Conservation (phyloP, 345 rosid genomes). For the Populus deltoides region DNA sequence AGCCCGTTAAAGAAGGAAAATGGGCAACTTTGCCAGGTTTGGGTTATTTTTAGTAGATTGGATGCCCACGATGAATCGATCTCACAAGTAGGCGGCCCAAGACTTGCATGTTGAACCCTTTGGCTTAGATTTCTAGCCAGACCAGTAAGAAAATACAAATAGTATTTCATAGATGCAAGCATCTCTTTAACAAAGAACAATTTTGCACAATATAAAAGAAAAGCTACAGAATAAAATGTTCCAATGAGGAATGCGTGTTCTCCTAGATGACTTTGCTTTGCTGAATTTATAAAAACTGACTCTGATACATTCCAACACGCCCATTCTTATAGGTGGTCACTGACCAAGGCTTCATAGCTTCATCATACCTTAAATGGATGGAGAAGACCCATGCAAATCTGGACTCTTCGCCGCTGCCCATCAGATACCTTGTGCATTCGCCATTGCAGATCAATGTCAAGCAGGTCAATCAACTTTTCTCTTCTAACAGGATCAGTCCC, state of each 20-base stretch:
- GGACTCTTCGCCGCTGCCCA: slow-evolving; percentile 95
- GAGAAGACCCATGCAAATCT: slow-evolving; percentile 97
- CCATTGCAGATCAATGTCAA: slow-evolving; percentile 90
- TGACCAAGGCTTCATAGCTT: slow-evolving; percentile 3
- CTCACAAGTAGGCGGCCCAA: neutral
- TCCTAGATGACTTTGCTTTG: neutral
- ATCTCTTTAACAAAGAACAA: neutral
- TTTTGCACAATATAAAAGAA: neutral
- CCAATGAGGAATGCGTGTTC: neutral
- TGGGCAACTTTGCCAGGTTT: neutral
- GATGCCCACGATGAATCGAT: too few species aligned
- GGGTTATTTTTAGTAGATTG: too few species aligned
- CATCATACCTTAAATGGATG: slow-evolving; percentile 73
- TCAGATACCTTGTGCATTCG: slow-evolving; percentile 99
- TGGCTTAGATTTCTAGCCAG: neutral
- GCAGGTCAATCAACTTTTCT: slow-evolving; percentile 81
- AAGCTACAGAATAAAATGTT: neutral
- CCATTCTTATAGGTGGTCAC: neutral
- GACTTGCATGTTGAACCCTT: neutral
- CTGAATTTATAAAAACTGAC: neutral
- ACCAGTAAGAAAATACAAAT: neutral
- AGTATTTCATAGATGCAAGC: neutral
- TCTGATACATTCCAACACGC: neutral
- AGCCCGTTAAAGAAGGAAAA: neutral
- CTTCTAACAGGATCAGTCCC: slow-evolving; percentile 85